phyloP scores from a whole-genome alignment of 805 yeast genomes.

The Lipomyces spencermartinsiae region DNA sequence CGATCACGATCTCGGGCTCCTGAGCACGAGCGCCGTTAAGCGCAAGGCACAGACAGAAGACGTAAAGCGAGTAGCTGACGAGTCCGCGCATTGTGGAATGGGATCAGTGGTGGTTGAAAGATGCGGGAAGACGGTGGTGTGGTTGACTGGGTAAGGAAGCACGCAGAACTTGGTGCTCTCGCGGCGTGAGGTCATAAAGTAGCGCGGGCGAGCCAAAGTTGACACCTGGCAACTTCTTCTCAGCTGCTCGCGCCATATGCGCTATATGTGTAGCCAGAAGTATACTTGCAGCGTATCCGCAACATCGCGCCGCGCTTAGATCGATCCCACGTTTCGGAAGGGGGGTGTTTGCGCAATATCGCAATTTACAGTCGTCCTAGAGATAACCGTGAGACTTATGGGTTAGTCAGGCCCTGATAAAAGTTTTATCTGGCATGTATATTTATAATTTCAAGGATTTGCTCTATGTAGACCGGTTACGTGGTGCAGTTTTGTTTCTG shows the following conservation, averaged over 20 bases:
- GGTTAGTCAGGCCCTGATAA: too few relatives aligned
- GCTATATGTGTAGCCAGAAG: neutral
- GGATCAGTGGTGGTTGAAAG: conserved; percentile 3
- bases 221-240: conserved; percentile 5
- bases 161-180: neutral
- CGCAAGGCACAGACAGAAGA: conserved; percentile 22
- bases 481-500: neutral
- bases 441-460: too few relatives aligned
- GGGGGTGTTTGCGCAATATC: too few relatives aligned
- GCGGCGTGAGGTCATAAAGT: neutral
- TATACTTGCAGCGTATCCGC: neutral
- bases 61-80: conserved; percentile 23
- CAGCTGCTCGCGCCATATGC: neutral
- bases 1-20: conserved; percentile 27
- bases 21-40: conserved; percentile 24
- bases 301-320: neutral
- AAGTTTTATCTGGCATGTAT: neutral
- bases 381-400: too few relatives aligned
- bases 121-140: neutral
- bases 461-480: neutral
- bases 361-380: too few relatives aligned
- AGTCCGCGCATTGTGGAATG: conserved; percentile 28
- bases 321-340: neutral
- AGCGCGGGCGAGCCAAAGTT: neutral
- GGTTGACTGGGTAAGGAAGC: neutral